These are phyloP conservation scores for Pholiota microspora DNA, from an alignment of 768 basidiomycete genomes.

Conservation along the genomic window DNA sequence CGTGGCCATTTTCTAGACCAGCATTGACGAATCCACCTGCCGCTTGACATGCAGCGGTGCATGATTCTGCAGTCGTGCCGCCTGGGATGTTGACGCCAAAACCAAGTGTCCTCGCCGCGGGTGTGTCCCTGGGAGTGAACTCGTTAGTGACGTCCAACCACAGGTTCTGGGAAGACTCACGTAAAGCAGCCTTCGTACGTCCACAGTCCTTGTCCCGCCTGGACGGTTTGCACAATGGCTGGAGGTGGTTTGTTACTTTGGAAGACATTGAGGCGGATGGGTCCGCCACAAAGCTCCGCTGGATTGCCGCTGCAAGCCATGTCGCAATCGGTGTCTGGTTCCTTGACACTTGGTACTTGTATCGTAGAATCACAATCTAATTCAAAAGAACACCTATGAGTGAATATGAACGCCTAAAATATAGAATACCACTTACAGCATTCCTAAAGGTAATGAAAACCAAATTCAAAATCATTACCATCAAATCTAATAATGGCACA, in stretches of 20 bases:
- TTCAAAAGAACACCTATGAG: constrained; percentile 19
- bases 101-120: constrained; percentile 30
- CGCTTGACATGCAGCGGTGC: constrained; percentile 44
- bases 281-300: constrained; percentile 53
- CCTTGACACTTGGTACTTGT: constrained; percentile 43
- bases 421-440: constrained; percentile 34
- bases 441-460: constrained; percentile 26
- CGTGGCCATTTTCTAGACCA: constrained; percentile 43
- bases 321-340: constrained; percentile 46
- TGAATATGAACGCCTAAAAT: not conserved
- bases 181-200: constrained; percentile 63
- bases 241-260: constrained; percentile 52
- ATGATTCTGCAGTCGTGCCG: constrained; percentile 47
- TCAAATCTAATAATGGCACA: not conserved
- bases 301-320: constrained; percentile 54
- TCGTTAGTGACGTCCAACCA: not conserved
- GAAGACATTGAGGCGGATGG: constrained; percentile 50
- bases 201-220: constrained; percentile 37
- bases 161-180: constrained; percentile 29
- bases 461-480: not conserved
- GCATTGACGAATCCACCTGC: constrained; percentile 37
- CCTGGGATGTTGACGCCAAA: constrained; percentile 38
- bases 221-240: constrained; percentile 42
- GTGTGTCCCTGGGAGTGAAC: constrained; percentile 27
- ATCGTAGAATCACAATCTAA: constrained; percentile 62